Base-by-base conservation (phyloP, 2,329 filamentous ascomycete species). In the Lachnellula occidentalis region DNA sequence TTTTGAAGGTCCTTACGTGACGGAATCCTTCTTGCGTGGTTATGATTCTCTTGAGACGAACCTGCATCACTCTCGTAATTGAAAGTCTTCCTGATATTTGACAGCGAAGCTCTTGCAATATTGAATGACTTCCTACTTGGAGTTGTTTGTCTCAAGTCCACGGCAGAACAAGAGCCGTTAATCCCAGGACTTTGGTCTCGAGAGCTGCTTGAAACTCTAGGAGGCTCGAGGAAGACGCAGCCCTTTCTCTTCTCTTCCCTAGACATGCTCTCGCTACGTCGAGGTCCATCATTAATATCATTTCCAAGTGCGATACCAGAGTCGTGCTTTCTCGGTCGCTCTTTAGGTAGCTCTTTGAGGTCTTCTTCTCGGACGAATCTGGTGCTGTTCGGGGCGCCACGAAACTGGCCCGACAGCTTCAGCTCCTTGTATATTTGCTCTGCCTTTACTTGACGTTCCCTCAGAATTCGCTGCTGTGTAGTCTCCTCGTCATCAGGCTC, bases 1-100 rank as follows among this genome's bases (percentile, higher is more conserved):
- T 76, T 78, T 48, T 77, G 72, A 5, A 85, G 69, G 50, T 85
- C 81, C 60, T 77, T 79, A 62, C 77, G 79, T 2, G 79, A 82
- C 2, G 74, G 74, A 22, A 77, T 73, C 41, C 72, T 74, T 54
- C 74, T 74, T 34, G 58, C 57, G 50, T 60, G 57, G 21, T 58
- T 51, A 27, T 53, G 19, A 36, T 37, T 39, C 34, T 34, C 27
- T 14, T 42, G 22, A 9, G 45, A 19, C 12, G 43, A n/a, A 21
- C n/a, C 51, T 12, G 51, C 41, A 7, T 24, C 37, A 24, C 48
- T 55, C 1, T 61, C 61, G 14, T 45, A 51, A 5, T 34, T 47
- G 21, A 57, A 55, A 15, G 54, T 34, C 14, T 60, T 61, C 49
- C 57, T 60, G 46, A 66, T 64, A 31, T 61, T 64, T 24, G 42